Evolutionary conservation across 805 yeast genomes (phyloP), one percentile per base, ranked within the genome.

Genomic region (Zygotorulaspora florentina): DNA sequence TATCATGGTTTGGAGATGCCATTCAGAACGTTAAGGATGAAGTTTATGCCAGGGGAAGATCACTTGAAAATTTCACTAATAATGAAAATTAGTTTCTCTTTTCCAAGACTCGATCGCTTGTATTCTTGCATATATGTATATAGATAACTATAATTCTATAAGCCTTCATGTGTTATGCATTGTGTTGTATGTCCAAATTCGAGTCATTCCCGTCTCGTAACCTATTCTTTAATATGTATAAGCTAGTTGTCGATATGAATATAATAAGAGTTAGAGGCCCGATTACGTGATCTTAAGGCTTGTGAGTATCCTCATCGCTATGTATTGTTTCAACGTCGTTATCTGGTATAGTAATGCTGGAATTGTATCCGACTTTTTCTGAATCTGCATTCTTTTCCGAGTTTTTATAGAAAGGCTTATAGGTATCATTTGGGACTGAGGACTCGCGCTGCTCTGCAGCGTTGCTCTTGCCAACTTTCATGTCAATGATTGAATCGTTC

Each of bases 41-140:
- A 52, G 71, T 72, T 48, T 80, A 79, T 48, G 79, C 79, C 10
- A 71, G 71, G 42, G 84, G 84, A 1, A 73, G 79, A 54, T 75
- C 80, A 3, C 67, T 79, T 44, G 78, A 76, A 52, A 76, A 74
- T 55, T 59, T 54, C 29, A 36, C 51, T 16, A 46, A 37, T 26
- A 37, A 34, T 28, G 36, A 30, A 12, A 27, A 16, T 30, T 31
- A 40, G 30, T 34, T 31, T n/a, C 1, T 27, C 16, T 12, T 20
- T 20, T 11, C 13, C 8, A 12, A 11, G 9, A 40, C 17, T 8
- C 36, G 18, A 10, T 40, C 20, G 27, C 40, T 26, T 37, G 28
- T 26, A 37, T 23, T 37, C 10, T 25, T 37, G 40, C 40, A 37
- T 37, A 37, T 20, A 26, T 37, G 40, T 37, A 37, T 26, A 37